These are phyloP conservation scores for Phialophora chinensis DNA, from an alignment of 2,329 filamentous ascomycete species.

Conservation along the genomic window DNA sequence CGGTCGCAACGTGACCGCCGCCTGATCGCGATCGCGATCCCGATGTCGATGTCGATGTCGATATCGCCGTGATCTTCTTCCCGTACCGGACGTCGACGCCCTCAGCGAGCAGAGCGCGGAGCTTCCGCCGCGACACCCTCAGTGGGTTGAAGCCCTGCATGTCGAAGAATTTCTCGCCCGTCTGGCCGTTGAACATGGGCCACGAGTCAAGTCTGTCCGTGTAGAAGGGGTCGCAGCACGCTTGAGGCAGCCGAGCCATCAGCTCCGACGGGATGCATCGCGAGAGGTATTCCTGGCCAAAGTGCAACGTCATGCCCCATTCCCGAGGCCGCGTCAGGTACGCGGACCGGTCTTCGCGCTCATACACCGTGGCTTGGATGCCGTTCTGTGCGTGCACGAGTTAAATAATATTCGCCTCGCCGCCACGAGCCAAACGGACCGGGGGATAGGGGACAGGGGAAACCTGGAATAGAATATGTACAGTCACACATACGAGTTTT, in stretches of 20 bases:
- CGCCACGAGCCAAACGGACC: too few relatives aligned
- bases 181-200: slow-evolving; percentile 27
- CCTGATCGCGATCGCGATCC: neutral
- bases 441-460: too few relatives aligned
- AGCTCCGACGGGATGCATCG: slow-evolving; percentile 25
- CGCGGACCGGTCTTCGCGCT: slow-evolving; percentile 16
- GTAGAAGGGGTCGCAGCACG: slow-evolving; percentile 23
- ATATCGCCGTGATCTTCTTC: neutral
- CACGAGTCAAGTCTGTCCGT: slow-evolving; percentile 5
- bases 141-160: slow-evolving; percentile 15
- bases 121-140: slow-evolving; percentile 24
- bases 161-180: slow-evolving; percentile 26
- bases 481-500: slow-evolving; percentile 18
- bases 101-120: slow-evolving; percentile 21
- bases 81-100: slow-evolving; percentile 27
- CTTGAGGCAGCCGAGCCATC: slow-evolving; percentile 15
- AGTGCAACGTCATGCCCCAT: slow-evolving; percentile 32
- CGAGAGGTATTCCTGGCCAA: slow-evolving; percentile 11
- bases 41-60: neutral
- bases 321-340: slow-evolving; percentile 26
- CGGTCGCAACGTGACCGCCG: slow-evolving; percentile 9
- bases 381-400: slow-evolving; percentile 13
- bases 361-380: slow-evolving; percentile 22
- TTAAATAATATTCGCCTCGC: too few relatives aligned
- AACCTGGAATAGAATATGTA: neutral